Conservation (phyloP, 1,139 yeast genomes). For the Kodamaea alishanica region DNA sequence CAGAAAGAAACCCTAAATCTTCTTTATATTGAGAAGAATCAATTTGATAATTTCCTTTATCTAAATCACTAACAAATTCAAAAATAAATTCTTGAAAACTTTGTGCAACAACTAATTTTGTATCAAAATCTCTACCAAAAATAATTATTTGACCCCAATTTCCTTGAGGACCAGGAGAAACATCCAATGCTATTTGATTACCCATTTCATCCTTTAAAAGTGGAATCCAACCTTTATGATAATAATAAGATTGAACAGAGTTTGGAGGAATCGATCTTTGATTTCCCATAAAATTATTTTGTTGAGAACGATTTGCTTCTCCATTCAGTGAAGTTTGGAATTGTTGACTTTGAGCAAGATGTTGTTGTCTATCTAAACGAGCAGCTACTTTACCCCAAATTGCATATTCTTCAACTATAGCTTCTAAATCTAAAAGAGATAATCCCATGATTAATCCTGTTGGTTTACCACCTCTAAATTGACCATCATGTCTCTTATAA, state of each 20-base stretch:
- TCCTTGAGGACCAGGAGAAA: conserved; percentile 61
- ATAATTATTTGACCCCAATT: conserved; percentile 60
- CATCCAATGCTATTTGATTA: conserved; percentile 59
- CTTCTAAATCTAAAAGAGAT: conserved; percentile 66
- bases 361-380: conserved; percentile 43
- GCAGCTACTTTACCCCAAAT: conserved; percentile 71
- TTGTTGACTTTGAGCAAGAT: conserved; percentile 29
- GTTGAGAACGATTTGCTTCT: conserved; percentile 11
- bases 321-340: conserved; percentile 12
- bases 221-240: conserved; percentile 61
- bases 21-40: conserved; percentile 31
- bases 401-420: conserved; percentile 63
- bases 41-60: conserved; percentile 49
- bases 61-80: conserved; percentile 47
- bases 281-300: conserved; percentile 34
- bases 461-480: conserved; percentile 70
- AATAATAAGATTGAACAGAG: conserved; percentile 51
- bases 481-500: conserved; percentile 77
- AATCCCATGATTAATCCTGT: conserved; percentile 73
- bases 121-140: conserved; percentile 63
- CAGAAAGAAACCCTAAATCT: conserved; percentile 23
- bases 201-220: conserved; percentile 56
- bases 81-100: conserved; percentile 54
- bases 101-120: conserved; percentile 56
- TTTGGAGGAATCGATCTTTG: conserved; percentile 59